Evolutionary conservation across 2,329 filamentous ascomycete species (phyloP).

Genomic region (Celoporthe dispersa): DNA sequence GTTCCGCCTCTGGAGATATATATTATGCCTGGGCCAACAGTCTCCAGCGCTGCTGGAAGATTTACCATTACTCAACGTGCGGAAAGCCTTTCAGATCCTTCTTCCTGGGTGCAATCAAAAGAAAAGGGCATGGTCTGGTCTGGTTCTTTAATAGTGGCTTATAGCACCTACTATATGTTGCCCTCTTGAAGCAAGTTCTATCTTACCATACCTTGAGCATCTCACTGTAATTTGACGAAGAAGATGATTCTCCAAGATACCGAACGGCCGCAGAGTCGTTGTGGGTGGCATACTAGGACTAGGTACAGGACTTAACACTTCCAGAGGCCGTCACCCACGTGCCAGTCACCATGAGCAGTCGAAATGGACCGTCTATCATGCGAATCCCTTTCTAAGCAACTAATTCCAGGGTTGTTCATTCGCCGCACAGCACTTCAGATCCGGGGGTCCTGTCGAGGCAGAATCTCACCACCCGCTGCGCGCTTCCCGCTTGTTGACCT

Average conservation of each 20-base stretch:
- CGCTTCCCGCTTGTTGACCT: constrained; percentile 37
- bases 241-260: constrained; percentile 44
- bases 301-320: constrained; percentile 49
- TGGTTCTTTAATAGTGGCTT: constrained; percentile 42
- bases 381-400: constrained; percentile 59
- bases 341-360: constrained; percentile 33
- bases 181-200: constrained; percentile 56
- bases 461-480: constrained; percentile 47
- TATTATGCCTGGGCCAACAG: not conserved
- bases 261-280: constrained; percentile 50
- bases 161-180: constrained; percentile 62
- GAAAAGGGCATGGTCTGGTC: not conserved
- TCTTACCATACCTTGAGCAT: constrained; percentile 51
- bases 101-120: not conserved
- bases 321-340: constrained; percentile 45
- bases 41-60: not conserved
- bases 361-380: constrained; percentile 36
- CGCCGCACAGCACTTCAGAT: constrained; percentile 34
- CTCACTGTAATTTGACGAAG: constrained; percentile 47
- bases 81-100: not conserved
- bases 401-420: constrained; percentile 50
- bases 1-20: not conserved
- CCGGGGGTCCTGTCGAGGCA: constrained; percentile 36
- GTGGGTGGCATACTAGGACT: constrained; percentile 60
- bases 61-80: not conserved